phyloP scores from a whole-genome alignment of 2,329 filamentous ascomycete genomes.

The Alternaria rosae region DNA sequence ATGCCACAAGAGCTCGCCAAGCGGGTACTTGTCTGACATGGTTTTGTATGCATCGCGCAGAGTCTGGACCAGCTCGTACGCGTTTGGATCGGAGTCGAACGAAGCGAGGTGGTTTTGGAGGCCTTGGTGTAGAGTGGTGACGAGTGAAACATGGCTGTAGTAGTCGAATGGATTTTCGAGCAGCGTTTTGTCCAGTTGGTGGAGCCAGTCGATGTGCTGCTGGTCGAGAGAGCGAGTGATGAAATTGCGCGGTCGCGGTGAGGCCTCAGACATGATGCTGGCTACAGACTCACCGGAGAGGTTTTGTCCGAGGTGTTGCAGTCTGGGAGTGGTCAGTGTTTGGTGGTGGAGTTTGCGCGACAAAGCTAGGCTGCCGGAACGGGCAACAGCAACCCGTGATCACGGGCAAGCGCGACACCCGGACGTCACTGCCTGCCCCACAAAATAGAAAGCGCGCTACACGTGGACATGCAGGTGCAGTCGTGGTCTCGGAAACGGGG shows the following conservation, averaged over 20 bases:
- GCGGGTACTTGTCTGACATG: constrained; percentile 70
- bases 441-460: background rate
- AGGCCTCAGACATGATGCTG: constrained; percentile 58
- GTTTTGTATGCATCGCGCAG: constrained; percentile 61
- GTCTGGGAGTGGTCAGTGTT: constrained; percentile 21
- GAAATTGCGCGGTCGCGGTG: constrained; percentile 54
- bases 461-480: background rate
- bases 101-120: constrained; percentile 51
- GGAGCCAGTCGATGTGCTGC: constrained; percentile 54
- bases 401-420: constrained; percentile 17
- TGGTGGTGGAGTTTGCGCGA: constrained; percentile 13
- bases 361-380: constrained; percentile 16
- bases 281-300: constrained; percentile 54
- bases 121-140: constrained; percentile 58
- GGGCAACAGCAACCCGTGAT: constrained; percentile 34
- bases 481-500: background rate
- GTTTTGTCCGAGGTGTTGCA: constrained; percentile 45
- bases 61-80: constrained; percentile 55
- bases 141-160: constrained; percentile 56
- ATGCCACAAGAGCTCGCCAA: constrained; percentile 80
- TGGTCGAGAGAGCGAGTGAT: constrained; percentile 53
- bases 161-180: constrained; percentile 59
- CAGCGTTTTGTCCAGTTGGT: constrained; percentile 53
- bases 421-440: constrained; percentile 12
- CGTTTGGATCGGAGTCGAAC: constrained; percentile 46